Evolutionary conservation across 176 grass and related monocot genomes (phyloP), one percentile per base, ranked within the genome.

Genomic region (Puya raimondii): DNA sequence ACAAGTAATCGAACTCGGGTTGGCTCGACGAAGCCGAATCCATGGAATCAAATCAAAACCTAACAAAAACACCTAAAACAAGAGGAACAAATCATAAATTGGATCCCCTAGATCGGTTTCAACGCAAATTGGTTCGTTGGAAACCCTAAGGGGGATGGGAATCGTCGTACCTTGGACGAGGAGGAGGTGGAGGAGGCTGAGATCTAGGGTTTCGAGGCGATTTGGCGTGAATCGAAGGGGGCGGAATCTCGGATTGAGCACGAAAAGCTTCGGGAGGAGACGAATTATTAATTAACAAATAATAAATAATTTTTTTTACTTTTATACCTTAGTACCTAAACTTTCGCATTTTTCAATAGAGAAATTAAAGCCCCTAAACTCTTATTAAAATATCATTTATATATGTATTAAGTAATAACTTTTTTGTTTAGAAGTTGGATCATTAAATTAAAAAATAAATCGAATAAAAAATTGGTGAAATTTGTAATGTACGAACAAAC

Each of bases 1-100:
- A 99, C 17, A 99, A 71, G 50, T 88, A 99, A 33, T 99, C 95
- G 57, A 99, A 99, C 25, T 99, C 95, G 2, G 95, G 84, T 48
- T 88, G 88, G 69, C 77, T 83, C 3, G 86, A 87, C 0, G 92
- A 84, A 3, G 88, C 76, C 10, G 85, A 87, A 80, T 79, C 79
- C 80, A 85, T 83, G 56, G 0, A 61, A 42, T 42, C 33, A 42
- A 42, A 42, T 42, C 33, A 42, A 42, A 42, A 42, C 33, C 21
- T 61, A 61, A 16, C 1, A 23, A 11, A 14, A 12, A 56, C 29
- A 12, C 63, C 15, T 58, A 33, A 61, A 61, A 61, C 13, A 61
- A 4, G 7, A 4, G 8, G 14, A 21, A 61, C 7, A 22, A 0
- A 18, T 18, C 56, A 61, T 20, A 22, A 18, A 18, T 61, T 61